Conservation (phyloP, 352 stramenopile species). For the Globisporangium carolinianum region DNA sequence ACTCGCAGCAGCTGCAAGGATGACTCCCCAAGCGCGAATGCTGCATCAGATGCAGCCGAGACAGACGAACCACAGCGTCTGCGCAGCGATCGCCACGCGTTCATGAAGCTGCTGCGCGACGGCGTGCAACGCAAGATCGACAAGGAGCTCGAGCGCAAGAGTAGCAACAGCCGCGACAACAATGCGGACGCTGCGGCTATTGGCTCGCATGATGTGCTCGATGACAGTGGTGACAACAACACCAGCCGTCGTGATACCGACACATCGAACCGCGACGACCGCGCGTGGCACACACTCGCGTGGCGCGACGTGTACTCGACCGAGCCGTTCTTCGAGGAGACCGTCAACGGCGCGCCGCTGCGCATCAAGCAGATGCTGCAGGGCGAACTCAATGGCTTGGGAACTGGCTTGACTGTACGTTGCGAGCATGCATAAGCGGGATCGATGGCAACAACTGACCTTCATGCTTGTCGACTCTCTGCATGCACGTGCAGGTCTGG, state of each 20-base stretch:
- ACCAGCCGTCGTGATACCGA: not conserved
- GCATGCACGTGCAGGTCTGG: constrained; percentile 34
- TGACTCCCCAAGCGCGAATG: not conserved
- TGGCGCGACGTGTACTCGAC: constrained; percentile 72
- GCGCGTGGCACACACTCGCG: constrained; percentile 56
- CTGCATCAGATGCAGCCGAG: not conserved
- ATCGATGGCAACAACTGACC: too few relatives aligned
- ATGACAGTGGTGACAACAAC: not conserved
- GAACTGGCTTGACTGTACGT: constrained; percentile 60
- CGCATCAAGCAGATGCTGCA: constrained; percentile 70
- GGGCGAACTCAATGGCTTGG: constrained; percentile 74
- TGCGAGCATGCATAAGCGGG: too few relatives aligned
- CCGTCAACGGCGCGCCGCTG: constrained; percentile 30
- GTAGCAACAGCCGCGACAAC: not conserved
- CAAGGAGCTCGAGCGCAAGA: constrained; percentile 11
- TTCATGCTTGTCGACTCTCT: not conserved
- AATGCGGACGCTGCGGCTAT: not conserved
- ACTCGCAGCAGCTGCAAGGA: not conserved
- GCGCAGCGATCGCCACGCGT: constrained; percentile 19
- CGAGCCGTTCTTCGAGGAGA: constrained; percentile 54
- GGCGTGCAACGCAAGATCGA: constrained; percentile 52
- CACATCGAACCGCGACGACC: too few relatives aligned
- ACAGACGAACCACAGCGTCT: not conserved
- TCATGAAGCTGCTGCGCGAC: constrained; percentile 52
- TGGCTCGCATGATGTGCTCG: not conserved